Conservation (phyloP, 2,329 filamentous ascomycete genomes). For the Eutypa lata region DNA sequence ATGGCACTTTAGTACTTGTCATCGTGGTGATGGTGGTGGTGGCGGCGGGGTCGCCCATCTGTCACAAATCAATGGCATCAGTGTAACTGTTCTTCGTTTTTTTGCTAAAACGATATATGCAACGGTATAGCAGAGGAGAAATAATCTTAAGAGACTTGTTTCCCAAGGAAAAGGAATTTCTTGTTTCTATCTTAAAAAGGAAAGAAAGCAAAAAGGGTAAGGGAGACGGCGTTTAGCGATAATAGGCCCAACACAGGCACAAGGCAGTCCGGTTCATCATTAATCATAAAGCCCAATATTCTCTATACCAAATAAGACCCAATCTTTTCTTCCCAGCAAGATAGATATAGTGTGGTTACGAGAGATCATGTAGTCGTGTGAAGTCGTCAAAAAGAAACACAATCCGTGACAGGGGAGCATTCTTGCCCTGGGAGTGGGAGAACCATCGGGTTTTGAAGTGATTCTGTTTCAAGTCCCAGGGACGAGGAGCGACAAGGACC, state of each 20-base stretch:
- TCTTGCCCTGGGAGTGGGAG: too few species aligned
- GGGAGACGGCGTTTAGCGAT: neutral
- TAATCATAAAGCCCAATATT: neutral
- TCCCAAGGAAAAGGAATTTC: slow-evolving; percentile 9
- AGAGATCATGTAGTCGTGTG: too few species aligned
- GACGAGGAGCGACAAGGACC: neutral
- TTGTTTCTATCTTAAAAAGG: slow-evolving; percentile 21
- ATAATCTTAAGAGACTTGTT: slow-evolving; percentile 1
- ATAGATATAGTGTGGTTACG: too few species aligned
- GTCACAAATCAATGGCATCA: slow-evolving; percentile 38
- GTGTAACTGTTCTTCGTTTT: slow-evolving; percentile 24
- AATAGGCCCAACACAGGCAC: slow-evolving; percentile 7
- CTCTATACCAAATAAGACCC: neutral
- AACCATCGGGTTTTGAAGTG: too few species aligned
- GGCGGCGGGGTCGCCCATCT: slow-evolving; percentile 38
- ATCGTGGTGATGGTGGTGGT: slow-evolving; percentile 14
- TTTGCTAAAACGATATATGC: slow-evolving; percentile 12
- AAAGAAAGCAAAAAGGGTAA: slow-evolving; percentile 1
- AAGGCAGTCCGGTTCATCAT: slow-evolving; percentile 10
- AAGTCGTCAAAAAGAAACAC: too few species aligned
- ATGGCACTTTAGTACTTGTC: slow-evolving; percentile 7
- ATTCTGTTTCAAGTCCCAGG: neutral
- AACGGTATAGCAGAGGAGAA: slow-evolving; percentile 17
- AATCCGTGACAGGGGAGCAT: too few species aligned
- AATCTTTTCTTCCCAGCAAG: neutral